A percentile compares a stretch with the other conserved stretches of the same genome.
Evolutionary conservation across 2,329 filamentous ascomycete genomes (phyloP).

Genomic region (Xylariaceae sp.): DNA sequence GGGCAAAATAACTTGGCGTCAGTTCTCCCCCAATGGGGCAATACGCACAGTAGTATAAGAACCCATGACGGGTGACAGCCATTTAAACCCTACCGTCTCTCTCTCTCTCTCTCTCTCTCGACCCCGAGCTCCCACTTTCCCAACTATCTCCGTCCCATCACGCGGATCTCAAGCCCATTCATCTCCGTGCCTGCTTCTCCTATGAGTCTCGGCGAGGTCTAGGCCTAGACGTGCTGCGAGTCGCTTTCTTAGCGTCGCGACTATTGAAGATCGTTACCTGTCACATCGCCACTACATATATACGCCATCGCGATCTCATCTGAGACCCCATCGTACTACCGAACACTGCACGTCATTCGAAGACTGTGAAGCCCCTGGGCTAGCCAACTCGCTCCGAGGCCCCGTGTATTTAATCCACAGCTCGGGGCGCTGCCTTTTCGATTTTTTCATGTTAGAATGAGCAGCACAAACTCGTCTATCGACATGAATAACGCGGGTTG

Average conservation of each 20-base stretch:
- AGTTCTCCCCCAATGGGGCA: no score
- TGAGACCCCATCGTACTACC: not conserved
- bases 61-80: no score
- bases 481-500: constrained; percentile 12
- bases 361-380: not conserved
- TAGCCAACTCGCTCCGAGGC: not conserved
- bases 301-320: not conserved
- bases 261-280: not conserved
- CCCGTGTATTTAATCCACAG: no score
- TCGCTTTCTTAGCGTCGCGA: not conserved
- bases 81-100: no score
- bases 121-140: no score
- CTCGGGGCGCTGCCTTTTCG: not conserved
- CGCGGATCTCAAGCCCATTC: no score
- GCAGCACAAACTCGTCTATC: constrained; percentile 2
- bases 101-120: no score
- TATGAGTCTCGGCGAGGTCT: not conserved
- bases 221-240: not conserved
- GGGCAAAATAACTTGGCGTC: no score
- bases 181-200: not conserved
- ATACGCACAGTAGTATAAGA: no score
- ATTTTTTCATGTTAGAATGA: constrained; percentile 1
- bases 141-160: no score
- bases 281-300: not conserved
- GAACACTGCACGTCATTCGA: not conserved